A percentile compares a stretch with the other conserved stretches of the same genome.
Evolutionary conservation across 1,139 yeast species (phyloP).

Genomic region (Pichia sp.): DNA sequence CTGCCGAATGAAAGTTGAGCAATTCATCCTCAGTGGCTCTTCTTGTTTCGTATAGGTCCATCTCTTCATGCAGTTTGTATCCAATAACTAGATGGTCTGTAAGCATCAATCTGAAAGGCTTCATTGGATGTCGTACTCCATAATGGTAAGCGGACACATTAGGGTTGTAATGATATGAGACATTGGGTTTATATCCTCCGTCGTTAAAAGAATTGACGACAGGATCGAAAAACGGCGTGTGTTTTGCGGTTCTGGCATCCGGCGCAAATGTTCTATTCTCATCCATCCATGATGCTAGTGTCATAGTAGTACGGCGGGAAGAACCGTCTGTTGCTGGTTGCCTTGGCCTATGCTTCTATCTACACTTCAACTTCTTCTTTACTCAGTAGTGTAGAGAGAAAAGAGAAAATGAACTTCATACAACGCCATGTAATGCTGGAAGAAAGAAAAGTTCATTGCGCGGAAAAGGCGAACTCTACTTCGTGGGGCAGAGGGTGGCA

Average conservation of each 20-base stretch:
- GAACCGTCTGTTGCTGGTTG: no score
- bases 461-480: not conserved
- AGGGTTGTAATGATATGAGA: conserved; percentile 86
- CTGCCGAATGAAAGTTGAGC: conserved; percentile 77
- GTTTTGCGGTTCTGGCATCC: conserved; percentile 55
- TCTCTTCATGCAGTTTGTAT: conserved; percentile 79
- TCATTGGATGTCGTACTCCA: conserved; percentile 96
- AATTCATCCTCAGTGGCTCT: conserved; percentile 79
- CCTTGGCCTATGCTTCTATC: no score
- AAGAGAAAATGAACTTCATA: not conserved
- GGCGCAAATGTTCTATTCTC: conserved; percentile 40
- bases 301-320: conserved; percentile 2
- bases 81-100: conserved; percentile 88
- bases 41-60: conserved; percentile 86
- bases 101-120: conserved; percentile 90
- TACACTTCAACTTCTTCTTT: not conserved
- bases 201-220: conserved; percentile 31
- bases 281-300: conserved; percentile 32
- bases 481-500: not conserved
- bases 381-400: not conserved
- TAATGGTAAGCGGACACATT: conserved; percentile 79
- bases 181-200: conserved; percentile 47
- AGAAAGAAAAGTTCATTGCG: not conserved
- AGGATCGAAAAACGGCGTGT: conserved; percentile 58
- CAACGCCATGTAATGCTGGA: not conserved